Evolutionary conservation across 768 basidiomycete species (phyloP), one percentile per base, ranked within the genome.

Genomic region (Russula foetens): DNA sequence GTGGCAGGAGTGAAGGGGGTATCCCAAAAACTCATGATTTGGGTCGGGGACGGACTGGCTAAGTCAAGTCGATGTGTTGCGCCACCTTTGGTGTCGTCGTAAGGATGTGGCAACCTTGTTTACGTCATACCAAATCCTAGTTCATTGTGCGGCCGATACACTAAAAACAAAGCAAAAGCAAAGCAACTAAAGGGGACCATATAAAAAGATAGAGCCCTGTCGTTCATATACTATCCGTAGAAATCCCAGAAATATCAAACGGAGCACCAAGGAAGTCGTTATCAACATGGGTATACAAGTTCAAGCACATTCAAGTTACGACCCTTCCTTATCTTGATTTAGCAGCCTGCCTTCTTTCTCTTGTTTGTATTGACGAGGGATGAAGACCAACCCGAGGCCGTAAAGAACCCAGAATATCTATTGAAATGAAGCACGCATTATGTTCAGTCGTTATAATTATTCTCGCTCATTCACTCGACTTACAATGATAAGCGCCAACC

Each of bases 21-120:
- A 35, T 66, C 65, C 56, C 53, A 63, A 52, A 63, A 59, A 53
- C 63, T 71, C 15, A 74, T 74, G 15, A 1, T 52, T 29, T 35
- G 23, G 29, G 43, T 52, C 29, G 26, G 23, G 29, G 43, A 58
- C 33, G 43, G 12, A 23, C n/a, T 15, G 23, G n/a, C 2, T 24
- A 14, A 52, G 47, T 19, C 28, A 17, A 28, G 28, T 11, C 26
- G 46, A 28, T 12, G 45, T 9, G 45, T 47, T 26, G 17, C 28
- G 26, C 9, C 21, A 19, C 17, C 31, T 33, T 12, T 35, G 6
- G 35, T 9, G 21, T 7, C 17, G 1, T 21, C n/a, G 11, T 7
- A 19, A 6, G n/a, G n/a, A n/a, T 11, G 31, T 33, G 4, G 39
- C 26, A 2, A 28, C 7, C 28, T 23, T n/a, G 47, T 39, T 57